Percentiles rank a stretch among this genome's conserved stretches.
Conservation (phyloP, 2,329 filamentous ascomycete genomes). For the Pleomassaria siparia region DNA sequence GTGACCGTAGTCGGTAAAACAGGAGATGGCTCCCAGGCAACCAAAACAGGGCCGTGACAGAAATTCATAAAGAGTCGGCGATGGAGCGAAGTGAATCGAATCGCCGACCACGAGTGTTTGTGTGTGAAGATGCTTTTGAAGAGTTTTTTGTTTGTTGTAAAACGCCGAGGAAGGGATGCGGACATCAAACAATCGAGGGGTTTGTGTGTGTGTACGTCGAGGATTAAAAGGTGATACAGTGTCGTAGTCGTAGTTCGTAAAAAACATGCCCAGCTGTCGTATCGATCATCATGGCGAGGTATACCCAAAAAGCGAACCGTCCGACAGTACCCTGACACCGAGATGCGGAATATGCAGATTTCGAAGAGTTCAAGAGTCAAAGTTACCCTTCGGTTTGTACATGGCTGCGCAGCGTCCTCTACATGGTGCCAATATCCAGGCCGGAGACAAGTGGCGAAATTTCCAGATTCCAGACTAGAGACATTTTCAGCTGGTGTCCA, state of each 20-base stretch:
- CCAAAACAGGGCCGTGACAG: background rate
- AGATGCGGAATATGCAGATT: constrained; percentile 2
- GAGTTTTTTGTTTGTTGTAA: background rate
- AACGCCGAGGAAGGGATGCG: background rate
- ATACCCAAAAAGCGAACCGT: constrained; percentile 4
- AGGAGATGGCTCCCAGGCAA: background rate
- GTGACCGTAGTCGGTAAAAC: background rate
- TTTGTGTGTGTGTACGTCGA: background rate
- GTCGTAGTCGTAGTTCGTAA: background rate
- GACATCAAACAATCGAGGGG: background rate
- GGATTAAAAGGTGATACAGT: background rate
- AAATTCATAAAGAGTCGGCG: background rate
- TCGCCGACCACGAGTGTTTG: background rate
- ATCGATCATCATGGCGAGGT: background rate
- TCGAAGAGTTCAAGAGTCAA: background rate
- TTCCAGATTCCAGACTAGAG: constrained; percentile 4
- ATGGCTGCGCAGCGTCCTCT: background rate
- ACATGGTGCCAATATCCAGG: constrained; percentile 3
- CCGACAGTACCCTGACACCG: background rate
- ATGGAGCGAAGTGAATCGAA: background rate
- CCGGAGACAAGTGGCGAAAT: constrained; percentile 4
- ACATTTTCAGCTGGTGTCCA: constrained; percentile 52
- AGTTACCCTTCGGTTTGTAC: background rate
- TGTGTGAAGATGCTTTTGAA: background rate
- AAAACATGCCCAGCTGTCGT: background rate